Conservation (phyloP, 768 basidiomycete genomes). For the Trametes punicea region DNA sequence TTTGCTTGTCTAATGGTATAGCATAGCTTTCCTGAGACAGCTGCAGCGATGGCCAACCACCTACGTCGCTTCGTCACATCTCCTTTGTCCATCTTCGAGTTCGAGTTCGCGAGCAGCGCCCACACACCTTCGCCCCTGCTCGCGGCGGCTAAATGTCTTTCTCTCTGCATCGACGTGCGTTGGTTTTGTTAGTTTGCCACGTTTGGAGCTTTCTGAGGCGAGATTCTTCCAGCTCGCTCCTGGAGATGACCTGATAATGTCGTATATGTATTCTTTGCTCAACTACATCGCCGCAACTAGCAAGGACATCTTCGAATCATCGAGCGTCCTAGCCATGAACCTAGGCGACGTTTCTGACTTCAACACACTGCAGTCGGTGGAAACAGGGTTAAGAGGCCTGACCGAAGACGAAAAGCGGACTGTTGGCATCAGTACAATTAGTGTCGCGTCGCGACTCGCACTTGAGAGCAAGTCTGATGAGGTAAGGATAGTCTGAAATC, state of each 20-base stretch:
- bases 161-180: conserved; percentile 79
- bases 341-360: conserved; percentile 39
- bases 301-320: conserved; percentile 64
- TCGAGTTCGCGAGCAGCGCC: conserved; percentile 70
- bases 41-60: conserved; percentile 68
- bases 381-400: conserved; percentile 60
- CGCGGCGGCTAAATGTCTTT: conserved; percentile 87
- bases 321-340: conserved; percentile 37
- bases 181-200: neutral
- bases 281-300: conserved; percentile 87
- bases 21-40: conserved; percentile 76
- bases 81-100: conserved; percentile 84
- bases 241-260: conserved; percentile 87
- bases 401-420: conserved; percentile 83
- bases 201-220: neutral
- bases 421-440: conserved; percentile 87
- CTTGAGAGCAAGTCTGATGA: conserved; percentile 86
- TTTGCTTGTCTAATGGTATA: neutral
- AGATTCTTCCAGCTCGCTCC: conserved; percentile 59
- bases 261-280: conserved; percentile 93
- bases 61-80: conserved; percentile 87
- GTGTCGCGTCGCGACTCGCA: conserved; percentile 83
- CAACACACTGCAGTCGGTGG: conserved; percentile 52
- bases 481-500: conserved; percentile 37
- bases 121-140: conserved; percentile 74